These are phyloP conservation scores for Mucor velutinosus DNA, from an alignment of 371 early-diverging fungal genomes.

Conservation along the genomic window DNA sequence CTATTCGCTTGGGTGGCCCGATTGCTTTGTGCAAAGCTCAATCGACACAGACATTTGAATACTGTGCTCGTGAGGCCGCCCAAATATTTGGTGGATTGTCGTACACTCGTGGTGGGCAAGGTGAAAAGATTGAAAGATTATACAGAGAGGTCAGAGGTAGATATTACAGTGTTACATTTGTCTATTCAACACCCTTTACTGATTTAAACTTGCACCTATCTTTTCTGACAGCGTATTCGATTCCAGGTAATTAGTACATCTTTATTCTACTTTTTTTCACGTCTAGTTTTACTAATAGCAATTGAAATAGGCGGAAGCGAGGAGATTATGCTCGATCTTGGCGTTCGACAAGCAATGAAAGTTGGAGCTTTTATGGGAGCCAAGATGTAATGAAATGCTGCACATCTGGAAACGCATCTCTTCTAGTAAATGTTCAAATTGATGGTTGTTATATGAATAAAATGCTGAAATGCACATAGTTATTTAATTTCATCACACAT, in stretches of 20 bases:
- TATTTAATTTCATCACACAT: too few species aligned
- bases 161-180: too few species aligned
- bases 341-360: conserved; percentile 68
- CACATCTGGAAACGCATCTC: too few species aligned
- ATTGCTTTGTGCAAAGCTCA: conserved; percentile 73
- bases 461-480: too few species aligned
- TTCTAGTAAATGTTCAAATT: too few species aligned
- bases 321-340: conserved; percentile 74
- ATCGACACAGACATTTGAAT: conserved; percentile 69
- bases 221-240: conserved; percentile 46
- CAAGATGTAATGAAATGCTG: conserved; percentile 52
- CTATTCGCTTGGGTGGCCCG: conserved; percentile 69
- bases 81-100: conserved; percentile 76
- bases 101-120: conserved; percentile 70
- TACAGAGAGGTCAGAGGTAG: conserved; percentile 64
- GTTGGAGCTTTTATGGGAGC: conserved; percentile 70
- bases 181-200: too few species aligned
- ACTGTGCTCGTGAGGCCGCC: conserved; percentile 70
- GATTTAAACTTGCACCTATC: too few species aligned
- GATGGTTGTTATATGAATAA: too few species aligned
- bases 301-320: not conserved
- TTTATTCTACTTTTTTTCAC: not conserved
- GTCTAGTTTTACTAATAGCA: not conserved
- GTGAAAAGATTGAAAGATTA: conserved; percentile 68
- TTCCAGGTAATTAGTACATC: conserved; percentile 48